Evolutionary conservation across 345 rosid genomes (phyloP), one percentile per base, ranked within the genome.

Genomic region (Trapa bicornis): DNA sequence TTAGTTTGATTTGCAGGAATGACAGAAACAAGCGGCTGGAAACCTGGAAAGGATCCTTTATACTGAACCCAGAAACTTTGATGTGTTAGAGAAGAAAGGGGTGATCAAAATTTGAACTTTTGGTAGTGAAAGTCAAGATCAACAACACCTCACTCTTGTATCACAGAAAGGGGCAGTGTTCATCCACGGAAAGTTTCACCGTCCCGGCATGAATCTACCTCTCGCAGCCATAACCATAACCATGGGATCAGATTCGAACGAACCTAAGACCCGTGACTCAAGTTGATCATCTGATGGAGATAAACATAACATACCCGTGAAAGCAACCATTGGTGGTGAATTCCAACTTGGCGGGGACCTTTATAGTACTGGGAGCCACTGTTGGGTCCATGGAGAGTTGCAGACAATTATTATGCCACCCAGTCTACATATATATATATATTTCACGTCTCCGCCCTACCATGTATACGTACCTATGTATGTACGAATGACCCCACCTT

Each of bases 351-450:
- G 60, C n/a, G 60, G 60, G 60, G 60, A 6, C 60, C 60, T 15
- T 50, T 17, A 15, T 29, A 17, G 60, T 54, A 4, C 35, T n/a
- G 60, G 60, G 33, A 11, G 48, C 60, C 60, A 54, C 1, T 4
- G n/a, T 54, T n/a, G 60, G 60, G 32, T 54, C 17, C 32, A 54
- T 54, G 11, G 60, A 5, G 22, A 54, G 29, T n/a, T 54, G 60
- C 60, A 54, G 35, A 54, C 60, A 54, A 54, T 54, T 54, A 54
- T 54, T 54, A 54, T 22, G 17, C 60, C 60, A 35, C 60, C 33
- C 60, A 54, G 33, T 6, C 35, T 22, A 22, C 29, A 22, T 22
- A 22, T 22, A 22, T 22, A 41, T 41, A 41, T 1, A 41, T 52
- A 41, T 16, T 47, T 0, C 53, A 47, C 14, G 53, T 41, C 43